Base-by-base conservation (phyloP, 495 filamentous ascomycete genomes). In the Penicillium coffeae region DNA sequence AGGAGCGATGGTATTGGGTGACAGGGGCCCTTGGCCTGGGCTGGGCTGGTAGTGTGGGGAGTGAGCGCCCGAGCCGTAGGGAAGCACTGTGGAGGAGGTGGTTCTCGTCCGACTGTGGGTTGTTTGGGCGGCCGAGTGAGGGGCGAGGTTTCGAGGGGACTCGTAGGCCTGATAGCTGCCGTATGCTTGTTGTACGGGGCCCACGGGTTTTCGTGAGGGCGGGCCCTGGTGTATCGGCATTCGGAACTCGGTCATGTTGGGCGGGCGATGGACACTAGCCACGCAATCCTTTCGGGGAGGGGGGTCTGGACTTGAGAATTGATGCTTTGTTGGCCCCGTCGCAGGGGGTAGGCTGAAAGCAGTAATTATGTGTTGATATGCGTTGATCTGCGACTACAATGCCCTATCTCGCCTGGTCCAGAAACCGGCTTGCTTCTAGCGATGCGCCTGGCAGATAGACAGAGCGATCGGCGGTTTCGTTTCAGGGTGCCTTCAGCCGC, bases 31-130 rank as follows among this genome's bases (percentile, higher is more conserved):
- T 10, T 53, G 56, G 12, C 59, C 64, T 39, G 54, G 50, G 42
- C 46, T 45, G 34, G 57, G 57, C 45, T 64, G 63, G 10, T 38
- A 21, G 18, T 45, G 15, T 10, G 32, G 42, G 15, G 40, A 30
- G 14, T 51, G 42, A 15, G 59, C 56, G 27, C 52, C 68, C 41
- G 34, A 36, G 32, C 59, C 52, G 50, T 74, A 64, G 14, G 81
- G 80, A 37, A 82, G 73, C 32, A 69, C 73, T 56, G 72, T 77
- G 19, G 83, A 85, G 13, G 82, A 85, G 8, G 81, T 79, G 12
- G 81, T 83, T 48, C 81, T 73, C 45, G 73, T 75, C 39, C 79
- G 75, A 71, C 64, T 85, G 77, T 59, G 62, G 32, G 63, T 59
- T 39, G 63, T 65, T 39, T 58, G 56, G 20, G 64, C 38, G 20